Evolutionary conservation across 2,329 filamentous ascomycete genomes (phyloP).

Genomic region (Clonostachys sp.): DNA sequence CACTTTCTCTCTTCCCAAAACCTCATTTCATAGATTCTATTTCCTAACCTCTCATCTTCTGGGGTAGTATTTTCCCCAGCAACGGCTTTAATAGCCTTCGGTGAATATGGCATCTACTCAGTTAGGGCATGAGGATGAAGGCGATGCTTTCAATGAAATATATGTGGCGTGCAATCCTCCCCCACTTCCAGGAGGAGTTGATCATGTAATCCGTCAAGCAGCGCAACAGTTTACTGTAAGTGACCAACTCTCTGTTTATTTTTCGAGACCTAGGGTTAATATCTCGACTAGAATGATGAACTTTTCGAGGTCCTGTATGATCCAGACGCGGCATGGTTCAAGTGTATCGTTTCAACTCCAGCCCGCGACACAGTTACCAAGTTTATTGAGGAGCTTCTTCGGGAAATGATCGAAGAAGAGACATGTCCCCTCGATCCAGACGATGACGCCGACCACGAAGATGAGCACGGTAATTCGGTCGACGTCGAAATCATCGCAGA

Average conservation of each 20-base stretch:
- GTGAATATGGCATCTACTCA: too few relatives aligned
- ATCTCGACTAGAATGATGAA: constrained; percentile 3
- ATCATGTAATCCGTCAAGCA: constrained; percentile 10
- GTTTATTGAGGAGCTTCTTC: constrained; percentile 11
- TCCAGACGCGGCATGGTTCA: constrained; percentile 26
- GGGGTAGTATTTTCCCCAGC: too few relatives aligned
- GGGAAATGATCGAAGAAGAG: constrained; percentile 10
- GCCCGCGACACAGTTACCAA: constrained; percentile 7
- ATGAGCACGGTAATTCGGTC: background rate
- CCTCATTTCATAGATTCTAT: too few relatives aligned
- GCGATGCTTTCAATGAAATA: constrained; percentile 15
- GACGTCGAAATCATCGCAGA: constrained; percentile 12
- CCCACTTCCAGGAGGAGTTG: constrained; percentile 19
- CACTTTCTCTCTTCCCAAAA: background rate
- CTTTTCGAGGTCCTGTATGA: constrained; percentile 27
- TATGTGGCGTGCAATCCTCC: constrained; percentile 27
- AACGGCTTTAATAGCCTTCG: too few relatives aligned
- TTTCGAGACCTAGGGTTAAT: background rate
- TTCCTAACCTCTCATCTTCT: too few relatives aligned
- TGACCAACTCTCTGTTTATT: background rate
- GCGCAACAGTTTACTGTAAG: constrained; percentile 7
- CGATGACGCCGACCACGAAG: background rate
- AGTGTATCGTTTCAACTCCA: constrained; percentile 12
- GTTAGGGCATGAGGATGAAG: too few relatives aligned
- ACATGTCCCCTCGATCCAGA: constrained; percentile 4